Conservation (phyloP, 768 basidiomycete species). For the Zangia roseola region DNA sequence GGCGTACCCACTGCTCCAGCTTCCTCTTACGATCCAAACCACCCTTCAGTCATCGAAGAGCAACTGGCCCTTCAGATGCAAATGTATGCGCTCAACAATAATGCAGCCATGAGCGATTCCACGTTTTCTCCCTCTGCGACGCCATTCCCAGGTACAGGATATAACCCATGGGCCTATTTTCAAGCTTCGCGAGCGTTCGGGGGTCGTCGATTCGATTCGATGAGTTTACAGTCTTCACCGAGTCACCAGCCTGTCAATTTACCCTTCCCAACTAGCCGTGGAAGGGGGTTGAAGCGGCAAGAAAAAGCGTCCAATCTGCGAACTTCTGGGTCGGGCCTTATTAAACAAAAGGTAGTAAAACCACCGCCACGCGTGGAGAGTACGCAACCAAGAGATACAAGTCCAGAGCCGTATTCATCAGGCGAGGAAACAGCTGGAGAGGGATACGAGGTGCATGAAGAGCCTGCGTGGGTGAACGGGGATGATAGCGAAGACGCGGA, state of each 20-base stretch:
- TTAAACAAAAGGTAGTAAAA: conserved; percentile 40
- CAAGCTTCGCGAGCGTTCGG: conserved; percentile 54
- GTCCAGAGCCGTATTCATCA: conserved; percentile 70
- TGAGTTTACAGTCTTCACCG: conserved; percentile 54
- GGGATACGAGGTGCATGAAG: conserved; percentile 41
- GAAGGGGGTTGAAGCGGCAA: conserved; percentile 46
- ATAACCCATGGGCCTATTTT: conserved; percentile 72
- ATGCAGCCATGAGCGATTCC: conserved; percentile 62
- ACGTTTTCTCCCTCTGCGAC: conserved; percentile 76
- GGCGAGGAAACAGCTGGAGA: conserved; percentile 83
- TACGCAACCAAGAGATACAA: conserved; percentile 80
- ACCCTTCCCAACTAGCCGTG: conserved; percentile 48
- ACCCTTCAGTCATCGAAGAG: conserved; percentile 56
- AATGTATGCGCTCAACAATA: conserved; percentile 71
- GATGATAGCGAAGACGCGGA: conserved; percentile 46
- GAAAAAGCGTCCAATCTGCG: conserved; percentile 40
- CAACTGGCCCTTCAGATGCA: conserved; percentile 78
- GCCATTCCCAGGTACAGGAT: conserved; percentile 63
- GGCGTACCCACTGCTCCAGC: conserved; percentile 42
- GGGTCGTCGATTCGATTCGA: conserved; percentile 42
- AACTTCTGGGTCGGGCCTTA: conserved; percentile 11
- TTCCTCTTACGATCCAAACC: conserved; percentile 40
- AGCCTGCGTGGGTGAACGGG: conserved; percentile 36
- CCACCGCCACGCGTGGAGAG: conserved; percentile 80
- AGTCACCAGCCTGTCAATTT: conserved; percentile 37